Percentiles rank a stretch among this genome's conserved stretches.
Evolutionary conservation across 2,329 filamentous ascomycete genomes (phyloP).

Genomic region (Plectosphaerella cucumerina): DNA sequence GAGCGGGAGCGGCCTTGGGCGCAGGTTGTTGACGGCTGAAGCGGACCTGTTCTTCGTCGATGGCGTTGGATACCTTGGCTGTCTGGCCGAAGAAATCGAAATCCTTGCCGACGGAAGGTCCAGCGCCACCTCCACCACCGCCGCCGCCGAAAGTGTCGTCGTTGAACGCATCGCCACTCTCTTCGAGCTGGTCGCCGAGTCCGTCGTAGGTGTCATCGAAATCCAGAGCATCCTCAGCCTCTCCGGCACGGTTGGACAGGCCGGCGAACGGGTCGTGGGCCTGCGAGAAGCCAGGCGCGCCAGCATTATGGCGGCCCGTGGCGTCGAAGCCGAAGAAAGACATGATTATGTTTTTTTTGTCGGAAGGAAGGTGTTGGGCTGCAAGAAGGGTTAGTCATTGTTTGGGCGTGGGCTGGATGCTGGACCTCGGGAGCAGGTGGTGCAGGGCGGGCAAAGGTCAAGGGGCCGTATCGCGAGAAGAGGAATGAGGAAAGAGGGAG

Average conservation of each 20-base stretch:
- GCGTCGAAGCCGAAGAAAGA: constrained; percentile 87
- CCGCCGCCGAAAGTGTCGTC: constrained; percentile 79
- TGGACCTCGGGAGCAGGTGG: constrained; percentile 2
- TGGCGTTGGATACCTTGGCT: constrained; percentile 76
- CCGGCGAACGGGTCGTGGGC: constrained; percentile 82
- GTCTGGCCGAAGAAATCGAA: constrained; percentile 97
- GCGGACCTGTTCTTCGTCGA: constrained; percentile 86
- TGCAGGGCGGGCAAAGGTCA: not conserved
- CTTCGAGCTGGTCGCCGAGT: constrained; percentile 83
- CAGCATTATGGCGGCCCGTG: constrained; percentile 61
- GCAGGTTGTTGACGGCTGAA: constrained; percentile 61
- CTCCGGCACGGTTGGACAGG: constrained; percentile 62
- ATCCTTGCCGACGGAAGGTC: constrained; percentile 70
- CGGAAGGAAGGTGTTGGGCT: constrained; percentile 1
- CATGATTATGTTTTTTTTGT: constrained; percentile 46
- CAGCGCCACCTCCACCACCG: constrained; percentile 20
- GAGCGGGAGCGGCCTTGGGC: constrained; percentile 20
- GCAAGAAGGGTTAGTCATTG: constrained; percentile 2
- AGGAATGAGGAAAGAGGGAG: not conserved
- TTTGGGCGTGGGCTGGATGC: not conserved
- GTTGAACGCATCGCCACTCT: constrained; percentile 91
- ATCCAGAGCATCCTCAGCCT: constrained; percentile 57
- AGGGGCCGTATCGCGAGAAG: not conserved
- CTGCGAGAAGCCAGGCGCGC: constrained; percentile 78
- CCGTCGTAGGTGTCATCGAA: constrained; percentile 99